Conservation (phyloP, 768 basidiomycete species). For the Hericium erinaceus region DNA sequence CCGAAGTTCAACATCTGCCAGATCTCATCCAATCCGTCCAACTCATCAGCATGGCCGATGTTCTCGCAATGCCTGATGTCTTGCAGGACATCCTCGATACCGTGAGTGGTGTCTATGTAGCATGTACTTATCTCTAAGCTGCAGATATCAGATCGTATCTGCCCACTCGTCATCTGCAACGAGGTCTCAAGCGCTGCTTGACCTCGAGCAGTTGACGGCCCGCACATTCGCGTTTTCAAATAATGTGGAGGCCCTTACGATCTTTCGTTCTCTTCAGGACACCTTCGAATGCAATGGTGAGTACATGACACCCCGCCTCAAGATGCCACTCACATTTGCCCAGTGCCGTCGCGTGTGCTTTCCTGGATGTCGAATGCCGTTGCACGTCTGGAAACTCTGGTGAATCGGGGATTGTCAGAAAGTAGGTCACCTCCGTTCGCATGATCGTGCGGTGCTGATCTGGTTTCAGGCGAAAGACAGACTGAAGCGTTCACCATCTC, state of each 20-base stretch:
- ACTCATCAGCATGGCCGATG: background rate
- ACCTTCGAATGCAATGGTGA: conserved; percentile 78
- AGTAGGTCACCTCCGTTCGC: conserved; percentile 22
- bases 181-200: conserved; percentile 45
- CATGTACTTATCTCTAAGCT: background rate
- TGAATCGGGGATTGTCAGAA: conserved; percentile 36
- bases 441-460: background rate
- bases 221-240: conserved; percentile 46
- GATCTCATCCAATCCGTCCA: background rate
- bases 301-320: conserved; percentile 17
- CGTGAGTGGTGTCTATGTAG: conserved; percentile 29
- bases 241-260: conserved; percentile 31
- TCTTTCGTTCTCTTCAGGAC: conserved; percentile 53
- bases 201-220: conserved; percentile 27
- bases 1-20: background rate
- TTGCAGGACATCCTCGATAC: conserved; percentile 62
- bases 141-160: conserved; percentile 45
- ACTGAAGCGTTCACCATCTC: conserved; percentile 40
- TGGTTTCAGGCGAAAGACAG: conserved; percentile 30
- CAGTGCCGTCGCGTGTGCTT: conserved; percentile 62
- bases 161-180: conserved; percentile 42
- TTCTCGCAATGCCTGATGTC: conserved; percentile 29
- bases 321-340: background rate
- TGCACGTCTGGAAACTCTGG: conserved; percentile 38
- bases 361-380: conserved; percentile 50